Conservation (phyloP, 2,329 filamentous ascomycete genomes). For the Xylariaceae sp. region DNA sequence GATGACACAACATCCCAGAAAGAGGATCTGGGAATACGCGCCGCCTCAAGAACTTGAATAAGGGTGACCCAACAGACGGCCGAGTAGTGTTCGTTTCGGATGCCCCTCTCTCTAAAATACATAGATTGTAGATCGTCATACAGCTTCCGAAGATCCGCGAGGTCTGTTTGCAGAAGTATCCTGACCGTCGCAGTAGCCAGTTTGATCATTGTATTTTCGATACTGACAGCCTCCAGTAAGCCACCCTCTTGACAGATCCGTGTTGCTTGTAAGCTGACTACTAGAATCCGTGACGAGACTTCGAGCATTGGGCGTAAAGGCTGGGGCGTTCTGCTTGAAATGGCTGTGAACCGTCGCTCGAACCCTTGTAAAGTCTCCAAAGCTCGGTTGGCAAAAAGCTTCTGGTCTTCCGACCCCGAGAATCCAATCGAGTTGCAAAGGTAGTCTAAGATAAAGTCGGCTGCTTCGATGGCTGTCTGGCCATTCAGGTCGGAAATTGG, state of each 20-base stretch:
- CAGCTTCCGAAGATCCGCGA: slow-evolving; percentile 37
- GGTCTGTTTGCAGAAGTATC: slow-evolving; percentile 38
- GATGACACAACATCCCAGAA: slow-evolving; percentile 59
- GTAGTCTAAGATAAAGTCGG: slow-evolving; percentile 45
- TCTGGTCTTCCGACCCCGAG: slow-evolving; percentile 27
- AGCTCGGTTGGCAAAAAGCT: slow-evolving; percentile 39
- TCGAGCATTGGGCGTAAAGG: slow-evolving; percentile 24
- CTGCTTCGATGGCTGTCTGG: slow-evolving; percentile 27
- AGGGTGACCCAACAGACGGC: slow-evolving; percentile 56
- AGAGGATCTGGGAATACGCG: slow-evolving; percentile 44
- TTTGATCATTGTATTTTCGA: slow-evolving; percentile 46
- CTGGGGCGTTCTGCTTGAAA: slow-evolving; percentile 21
- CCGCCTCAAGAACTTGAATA: slow-evolving; percentile 49
- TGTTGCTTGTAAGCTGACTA: slow-evolving; percentile 35
- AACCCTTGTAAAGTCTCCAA: slow-evolving; percentile 41
- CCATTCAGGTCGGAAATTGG: slow-evolving; percentile 8
- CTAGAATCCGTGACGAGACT: slow-evolving; percentile 31
- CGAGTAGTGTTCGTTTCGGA: slow-evolving; percentile 40
- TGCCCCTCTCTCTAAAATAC: slow-evolving; percentile 45
- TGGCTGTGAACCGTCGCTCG: slow-evolving; percentile 29
- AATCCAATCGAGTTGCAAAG: slow-evolving; percentile 40
- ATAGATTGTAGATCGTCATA: slow-evolving; percentile 46
- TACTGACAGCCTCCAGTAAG: slow-evolving; percentile 34
- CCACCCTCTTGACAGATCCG: slow-evolving; percentile 37
- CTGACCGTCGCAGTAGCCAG: slow-evolving; percentile 34